A percentile compares a stretch with the other conserved stretches of the same genome.
phyloP scores from a whole-genome alignment of 1,284 basidiomycete genomes.

The Trichosporon inkin region DNA sequence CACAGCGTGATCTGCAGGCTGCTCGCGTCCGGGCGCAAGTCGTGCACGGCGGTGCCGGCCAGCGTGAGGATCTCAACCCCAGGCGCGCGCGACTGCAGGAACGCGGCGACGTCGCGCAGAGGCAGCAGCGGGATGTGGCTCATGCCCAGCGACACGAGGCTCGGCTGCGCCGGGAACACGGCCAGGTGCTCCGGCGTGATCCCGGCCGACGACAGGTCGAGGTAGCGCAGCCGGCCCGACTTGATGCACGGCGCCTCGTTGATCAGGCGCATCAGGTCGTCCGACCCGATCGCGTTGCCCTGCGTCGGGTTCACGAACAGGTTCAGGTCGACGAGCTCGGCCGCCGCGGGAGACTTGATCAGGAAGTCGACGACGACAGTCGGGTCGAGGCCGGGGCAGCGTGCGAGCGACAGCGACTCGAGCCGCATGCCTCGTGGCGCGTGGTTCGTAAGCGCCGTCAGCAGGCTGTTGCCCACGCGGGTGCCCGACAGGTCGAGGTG shows the following conservation, averaged over 20 bases:
- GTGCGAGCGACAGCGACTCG: constrained; percentile 76
- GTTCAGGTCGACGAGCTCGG: constrained; percentile 69
- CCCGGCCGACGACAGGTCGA: constrained; percentile 82
- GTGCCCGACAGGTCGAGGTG: constrained; percentile 57
- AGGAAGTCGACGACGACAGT: constrained; percentile 74
- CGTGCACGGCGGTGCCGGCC: constrained; percentile 68
- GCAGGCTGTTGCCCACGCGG: constrained; percentile 62
- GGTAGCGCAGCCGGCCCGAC: constrained; percentile 70
- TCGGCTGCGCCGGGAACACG: constrained; percentile 62
- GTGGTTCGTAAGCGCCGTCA: constrained; percentile 55
- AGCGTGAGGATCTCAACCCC: constrained; percentile 84
- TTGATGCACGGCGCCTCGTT: constrained; percentile 74
- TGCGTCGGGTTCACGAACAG: constrained; percentile 86
- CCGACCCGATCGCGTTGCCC: constrained; percentile 66
- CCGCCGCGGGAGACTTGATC: constrained; percentile 60
- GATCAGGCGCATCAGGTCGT: constrained; percentile 68
- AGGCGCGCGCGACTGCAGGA: constrained; percentile 65
- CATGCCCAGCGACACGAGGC: constrained; percentile 78
- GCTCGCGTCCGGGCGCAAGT: constrained; percentile 54
- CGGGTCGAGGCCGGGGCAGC: constrained; percentile 78
- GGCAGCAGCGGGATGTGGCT: constrained; percentile 74
- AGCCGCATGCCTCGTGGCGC: constrained; percentile 59
- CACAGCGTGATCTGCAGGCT: constrained; percentile 46
- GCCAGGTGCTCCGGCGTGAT: constrained; percentile 61
- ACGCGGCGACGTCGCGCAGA: constrained; percentile 64